A percentile compares a stretch with the other conserved stretches of the same genome.
phyloP scores from a whole-genome alignment of 1,139 yeast genomes.

The Magnusiomyces clavatus region DNA sequence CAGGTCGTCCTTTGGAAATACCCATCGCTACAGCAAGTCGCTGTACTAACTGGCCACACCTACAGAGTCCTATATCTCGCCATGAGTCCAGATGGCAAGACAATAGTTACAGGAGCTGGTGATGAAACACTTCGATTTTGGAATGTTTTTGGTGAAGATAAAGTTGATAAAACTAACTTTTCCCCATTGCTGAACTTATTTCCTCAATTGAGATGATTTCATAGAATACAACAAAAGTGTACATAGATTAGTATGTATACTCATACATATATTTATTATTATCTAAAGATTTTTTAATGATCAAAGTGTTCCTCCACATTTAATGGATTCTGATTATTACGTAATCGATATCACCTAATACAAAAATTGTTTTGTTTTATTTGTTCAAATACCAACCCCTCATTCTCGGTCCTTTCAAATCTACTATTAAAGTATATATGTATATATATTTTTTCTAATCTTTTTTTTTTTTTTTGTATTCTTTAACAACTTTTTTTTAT shows the following conservation, averaged over 20 bases:
- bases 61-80: constrained; percentile 85
- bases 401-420: too few species aligned
- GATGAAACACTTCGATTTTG: constrained; percentile 93
- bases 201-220: constrained; percentile 54
- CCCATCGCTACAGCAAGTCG: constrained; percentile 87
- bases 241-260: too few species aligned
- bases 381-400: too few species aligned
- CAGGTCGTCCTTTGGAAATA: constrained; percentile 94
- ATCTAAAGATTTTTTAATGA: too few species aligned
- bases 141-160: constrained; percentile 80
- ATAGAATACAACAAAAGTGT: too few species aligned
- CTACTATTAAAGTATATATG: too few species aligned
- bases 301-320: too few species aligned
- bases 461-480: not conserved
- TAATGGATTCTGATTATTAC: too few species aligned
- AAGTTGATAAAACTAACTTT: constrained; percentile 36
- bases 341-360: too few species aligned
- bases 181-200: constrained; percentile 60
- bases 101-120: constrained; percentile 98
- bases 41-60: constrained; percentile 90
- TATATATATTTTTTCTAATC: not conserved
- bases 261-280: too few species aligned
- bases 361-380: too few species aligned
- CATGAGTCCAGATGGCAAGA: constrained; percentile 93
- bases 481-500: not conserved